Conservation (phyloP, 768 basidiomycete species). For the Boletus fagicola region DNA sequence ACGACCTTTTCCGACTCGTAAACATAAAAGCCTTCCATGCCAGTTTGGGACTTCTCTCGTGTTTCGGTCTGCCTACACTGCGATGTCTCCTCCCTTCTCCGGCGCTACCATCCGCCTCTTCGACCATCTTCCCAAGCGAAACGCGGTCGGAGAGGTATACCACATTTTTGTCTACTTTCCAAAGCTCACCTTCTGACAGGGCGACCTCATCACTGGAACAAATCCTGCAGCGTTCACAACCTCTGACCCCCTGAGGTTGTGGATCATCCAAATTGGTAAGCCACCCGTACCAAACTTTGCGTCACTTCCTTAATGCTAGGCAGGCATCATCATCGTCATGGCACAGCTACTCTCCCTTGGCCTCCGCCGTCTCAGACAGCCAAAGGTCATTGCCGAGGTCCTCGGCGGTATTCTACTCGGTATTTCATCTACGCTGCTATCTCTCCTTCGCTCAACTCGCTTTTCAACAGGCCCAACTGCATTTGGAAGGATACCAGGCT, state of each 20-base stretch:
- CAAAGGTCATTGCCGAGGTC: slow-evolving; percentile 81
- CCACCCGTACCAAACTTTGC: not conserved
- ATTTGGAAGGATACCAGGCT: slow-evolving; percentile 83
- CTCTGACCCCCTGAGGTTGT: slow-evolving; percentile 68
- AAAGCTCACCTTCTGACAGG: slow-evolving; percentile 40
- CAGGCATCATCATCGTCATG: slow-evolving; percentile 80
- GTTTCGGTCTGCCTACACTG: too few relatives aligned
- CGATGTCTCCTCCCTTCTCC: slow-evolving; percentile 38
- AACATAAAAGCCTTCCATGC: too few relatives aligned
- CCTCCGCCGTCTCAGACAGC: slow-evolving; percentile 77
- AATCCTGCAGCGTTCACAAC: slow-evolving; percentile 68
- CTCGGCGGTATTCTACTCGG: slow-evolving; percentile 89
- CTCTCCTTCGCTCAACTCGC: not conserved
- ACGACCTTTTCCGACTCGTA: too few relatives aligned
- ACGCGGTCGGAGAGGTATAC: slow-evolving; percentile 42
- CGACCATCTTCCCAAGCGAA: slow-evolving; percentile 6
- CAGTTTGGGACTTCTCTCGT: too few relatives aligned
- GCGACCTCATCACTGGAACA: slow-evolving; percentile 71
- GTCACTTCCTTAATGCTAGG: not conserved
- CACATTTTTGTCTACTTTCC: slow-evolving; percentile 25
- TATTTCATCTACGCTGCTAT: slow-evolving; percentile 40
- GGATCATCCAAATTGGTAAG: slow-evolving; percentile 78
- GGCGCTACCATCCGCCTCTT: slow-evolving; percentile 39
- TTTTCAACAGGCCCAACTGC: slow-evolving; percentile 43
- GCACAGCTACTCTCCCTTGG: slow-evolving; percentile 72